Conservation (phyloP, 768 basidiomycete genomes). For the Suillus tomentosus region DNA sequence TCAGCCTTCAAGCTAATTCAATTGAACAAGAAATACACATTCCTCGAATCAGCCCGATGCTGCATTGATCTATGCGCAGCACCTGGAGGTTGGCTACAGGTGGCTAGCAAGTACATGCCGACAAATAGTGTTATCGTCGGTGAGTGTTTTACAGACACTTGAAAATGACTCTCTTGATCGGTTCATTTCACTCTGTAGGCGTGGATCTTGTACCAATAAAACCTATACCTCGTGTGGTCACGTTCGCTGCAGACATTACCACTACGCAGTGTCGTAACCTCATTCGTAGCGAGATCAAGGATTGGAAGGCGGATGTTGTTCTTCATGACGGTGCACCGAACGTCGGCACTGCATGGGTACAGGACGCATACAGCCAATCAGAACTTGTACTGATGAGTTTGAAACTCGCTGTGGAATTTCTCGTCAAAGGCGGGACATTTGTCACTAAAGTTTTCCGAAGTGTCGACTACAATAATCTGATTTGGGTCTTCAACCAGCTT, state of each 20-base stretch:
- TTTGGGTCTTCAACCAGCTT: slow-evolving; percentile 98
- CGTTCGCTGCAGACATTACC: slow-evolving; percentile 94
- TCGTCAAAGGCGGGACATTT: slow-evolving; percentile 91
- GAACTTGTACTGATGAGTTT: slow-evolving; percentile 95
- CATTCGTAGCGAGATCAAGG: slow-evolving; percentile 86
- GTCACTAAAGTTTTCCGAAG: slow-evolving; percentile 99
- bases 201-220: slow-evolving; percentile 96
- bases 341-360: slow-evolving; percentile 98
- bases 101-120: slow-evolving; percentile 97
- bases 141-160: slow-evolving; percentile 35
- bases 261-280: slow-evolving; percentile 86
- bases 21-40: slow-evolving; percentile 95
- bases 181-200: slow-evolving; percentile 46
- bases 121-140: slow-evolving; percentile 90
- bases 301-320: slow-evolving; percentile 99
- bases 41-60: slow-evolving; percentile 87
- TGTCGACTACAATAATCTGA: slow-evolving; percentile 96
- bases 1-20: slow-evolving; percentile 99
- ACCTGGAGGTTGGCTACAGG: slow-evolving; percentile 98
- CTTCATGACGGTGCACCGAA: slow-evolving; percentile 99
- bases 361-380: slow-evolving; percentile 96
- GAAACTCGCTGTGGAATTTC: slow-evolving; percentile 94
- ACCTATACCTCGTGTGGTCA: slow-evolving; percentile 89
- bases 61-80: slow-evolving; percentile 98
- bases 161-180: slow-evolving; percentile 1